Conservation (phyloP, 768 basidiomycete genomes). For the Pleurotus sapidus region DNA sequence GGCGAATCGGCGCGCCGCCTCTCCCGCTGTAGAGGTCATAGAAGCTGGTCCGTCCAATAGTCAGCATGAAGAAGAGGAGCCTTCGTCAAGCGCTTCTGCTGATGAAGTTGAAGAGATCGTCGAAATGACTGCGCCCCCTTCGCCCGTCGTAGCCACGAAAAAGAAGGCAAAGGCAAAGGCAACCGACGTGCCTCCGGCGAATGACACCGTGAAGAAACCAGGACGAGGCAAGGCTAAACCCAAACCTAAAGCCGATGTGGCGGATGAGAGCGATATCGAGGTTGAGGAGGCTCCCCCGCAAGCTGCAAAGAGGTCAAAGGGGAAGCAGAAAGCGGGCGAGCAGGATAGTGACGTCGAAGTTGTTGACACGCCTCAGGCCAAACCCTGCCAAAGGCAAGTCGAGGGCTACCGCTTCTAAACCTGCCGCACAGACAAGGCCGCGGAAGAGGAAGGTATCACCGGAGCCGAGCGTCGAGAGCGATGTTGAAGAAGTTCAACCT, state of each 20-base stretch:
- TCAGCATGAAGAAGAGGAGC: not conserved
- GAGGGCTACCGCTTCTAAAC: not conserved
- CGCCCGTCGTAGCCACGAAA: conserved; percentile 10
- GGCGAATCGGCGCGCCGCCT: not conserved
- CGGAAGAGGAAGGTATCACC: conserved; percentile 3
- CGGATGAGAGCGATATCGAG: conserved; percentile 22
- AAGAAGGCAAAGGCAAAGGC: conserved; percentile 8
- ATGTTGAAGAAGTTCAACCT: conserved; percentile 7
- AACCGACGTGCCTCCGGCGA: conserved; percentile 18
- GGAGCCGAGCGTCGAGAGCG: not conserved
- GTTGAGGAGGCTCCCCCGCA: conserved; percentile 2
- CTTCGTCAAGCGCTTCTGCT: conserved; percentile 3
- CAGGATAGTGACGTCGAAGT: conserved; percentile 22
- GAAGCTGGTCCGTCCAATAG: conserved; percentile 18
- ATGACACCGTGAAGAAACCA: conserved; percentile 15
- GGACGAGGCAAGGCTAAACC: conserved; percentile 39
- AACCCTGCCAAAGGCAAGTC: conserved; percentile 1
- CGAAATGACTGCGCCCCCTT: not conserved
- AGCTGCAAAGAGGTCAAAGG: conserved; percentile 15
- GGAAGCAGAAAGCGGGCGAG: conserved; percentile 23
- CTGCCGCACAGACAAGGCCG: not conserved
- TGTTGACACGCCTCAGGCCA: conserved; percentile 14
- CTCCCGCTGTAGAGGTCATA: conserved; percentile 11
- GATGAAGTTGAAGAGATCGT: conserved; percentile 26
- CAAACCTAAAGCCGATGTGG: conserved; percentile 12